Percentiles rank a stretch among this genome's conserved stretches.
Evolutionary conservation across 2,329 filamentous ascomycete genomes (phyloP).

Genomic region (Penicillium sp.): DNA sequence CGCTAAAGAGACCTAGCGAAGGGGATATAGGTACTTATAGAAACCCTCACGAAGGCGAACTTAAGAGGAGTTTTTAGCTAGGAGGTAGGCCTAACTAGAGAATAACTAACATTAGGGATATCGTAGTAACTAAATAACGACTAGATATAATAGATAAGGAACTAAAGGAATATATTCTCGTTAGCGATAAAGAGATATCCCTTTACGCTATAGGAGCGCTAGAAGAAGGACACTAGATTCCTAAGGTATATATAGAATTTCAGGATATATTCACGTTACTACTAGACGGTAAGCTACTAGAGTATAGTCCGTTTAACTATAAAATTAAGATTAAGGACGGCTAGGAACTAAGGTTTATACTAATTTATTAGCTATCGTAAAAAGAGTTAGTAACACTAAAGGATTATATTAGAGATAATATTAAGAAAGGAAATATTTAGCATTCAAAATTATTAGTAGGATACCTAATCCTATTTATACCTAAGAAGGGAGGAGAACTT

Average conservation of each 20-base stretch:
- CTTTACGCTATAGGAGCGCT: not conserved
- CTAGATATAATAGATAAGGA: not conserved
- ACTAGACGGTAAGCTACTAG: no score
- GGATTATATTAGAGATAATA: no score
- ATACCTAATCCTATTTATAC: no score
- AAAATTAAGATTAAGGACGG: no score
- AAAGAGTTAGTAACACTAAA: no score
- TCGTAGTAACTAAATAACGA: not conserved
- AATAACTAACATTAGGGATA: not conserved
- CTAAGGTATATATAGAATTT: not conserved
- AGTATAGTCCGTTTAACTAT: no score
- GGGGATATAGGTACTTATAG: slow-evolving; percentile 2
- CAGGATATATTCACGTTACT: not conserved
- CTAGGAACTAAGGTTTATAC: no score
- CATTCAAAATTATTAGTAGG: no score
- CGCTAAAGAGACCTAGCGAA: not conserved
- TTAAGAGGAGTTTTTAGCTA: not conserved
- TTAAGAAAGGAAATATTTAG: no score
- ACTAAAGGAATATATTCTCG: not conserved
- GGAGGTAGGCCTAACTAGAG: not conserved
- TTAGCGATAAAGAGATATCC: not conserved
- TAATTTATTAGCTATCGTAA: no score
- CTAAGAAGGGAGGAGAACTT: no score
- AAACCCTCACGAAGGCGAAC: not conserved
- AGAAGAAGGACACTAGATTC: not conserved